Evolutionary conservation across 2,329 filamentous ascomycete species (phyloP).

Genomic region (Aspergillus flavus): DNA sequence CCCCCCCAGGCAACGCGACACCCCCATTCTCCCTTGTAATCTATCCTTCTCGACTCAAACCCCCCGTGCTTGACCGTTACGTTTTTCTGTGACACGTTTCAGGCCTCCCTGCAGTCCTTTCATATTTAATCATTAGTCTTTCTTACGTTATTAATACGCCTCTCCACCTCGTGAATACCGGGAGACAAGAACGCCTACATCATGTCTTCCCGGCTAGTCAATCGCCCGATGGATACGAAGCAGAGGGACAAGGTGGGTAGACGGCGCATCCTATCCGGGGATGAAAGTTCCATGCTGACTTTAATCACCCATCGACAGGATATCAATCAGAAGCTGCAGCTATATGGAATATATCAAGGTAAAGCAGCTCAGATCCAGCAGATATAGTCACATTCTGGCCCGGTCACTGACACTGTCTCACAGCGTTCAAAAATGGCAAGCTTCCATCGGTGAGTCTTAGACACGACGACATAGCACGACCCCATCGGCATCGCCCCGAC

Average conservation of each 20-base stretch:
- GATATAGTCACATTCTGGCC: background rate
- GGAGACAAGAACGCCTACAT: background rate
- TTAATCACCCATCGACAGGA: slow-evolving; percentile 47
- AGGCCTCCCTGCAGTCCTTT: background rate
- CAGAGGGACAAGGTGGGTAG: slow-evolving; percentile 68
- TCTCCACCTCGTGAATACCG: background rate
- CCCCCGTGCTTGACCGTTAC: background rate
- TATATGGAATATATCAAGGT: slow-evolving; percentile 84
- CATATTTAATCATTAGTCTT: background rate
- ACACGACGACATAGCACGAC: slow-evolving; percentile 51
- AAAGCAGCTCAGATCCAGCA: slow-evolving; percentile 5
- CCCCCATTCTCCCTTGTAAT: background rate
- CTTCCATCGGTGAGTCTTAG: slow-evolving; percentile 85
- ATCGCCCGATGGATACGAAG: slow-evolving; percentile 12
- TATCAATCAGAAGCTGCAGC: slow-evolving; percentile 89
- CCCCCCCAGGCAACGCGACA: slow-evolving; percentile 22
- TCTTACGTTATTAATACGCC: background rate
- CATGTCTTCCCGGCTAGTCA: slow-evolving; percentile 14
- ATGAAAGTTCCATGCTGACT: background rate
- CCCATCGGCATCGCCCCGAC: background rate
- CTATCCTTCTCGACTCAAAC: background rate
- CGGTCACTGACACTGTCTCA: slow-evolving; percentile 24
- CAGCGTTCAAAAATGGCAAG: slow-evolving; percentile 85
- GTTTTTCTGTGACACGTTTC: background rate
- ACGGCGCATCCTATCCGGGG: background rate